These are phyloP conservation scores for Annulohypoxylon truncatum DNA, from an alignment of 2,329 filamentous ascomycete genomes.

Conservation along the genomic window DNA sequence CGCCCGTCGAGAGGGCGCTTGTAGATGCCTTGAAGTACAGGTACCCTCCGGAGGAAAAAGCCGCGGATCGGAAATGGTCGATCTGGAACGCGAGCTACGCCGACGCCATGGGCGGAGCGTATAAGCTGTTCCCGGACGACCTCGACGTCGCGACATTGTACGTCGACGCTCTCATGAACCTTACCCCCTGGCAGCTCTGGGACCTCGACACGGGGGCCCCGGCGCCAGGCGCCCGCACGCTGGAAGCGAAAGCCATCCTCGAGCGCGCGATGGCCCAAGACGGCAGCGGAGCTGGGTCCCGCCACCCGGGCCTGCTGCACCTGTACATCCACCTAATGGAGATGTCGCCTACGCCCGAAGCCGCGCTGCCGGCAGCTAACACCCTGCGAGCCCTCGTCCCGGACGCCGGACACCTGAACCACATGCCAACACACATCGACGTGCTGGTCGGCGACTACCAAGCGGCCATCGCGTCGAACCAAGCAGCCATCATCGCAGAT, in stretches of 20 bases:
- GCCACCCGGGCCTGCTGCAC: slow-evolving; percentile 78
- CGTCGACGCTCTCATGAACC: slow-evolving; percentile 73
- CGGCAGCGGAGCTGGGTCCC: slow-evolving; percentile 57
- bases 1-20: slow-evolving; percentile 70
- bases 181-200: slow-evolving; percentile 74
- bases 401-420: slow-evolving; percentile 76
- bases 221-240: slow-evolving; percentile 63
- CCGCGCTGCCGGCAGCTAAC: slow-evolving; percentile 70
- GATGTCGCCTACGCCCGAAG: slow-evolving; percentile 76
- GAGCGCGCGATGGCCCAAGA: slow-evolving; percentile 66
- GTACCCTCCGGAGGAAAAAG: slow-evolving; percentile 67
- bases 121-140: slow-evolving; percentile 64
- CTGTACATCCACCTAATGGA: slow-evolving; percentile 83
- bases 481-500: slow-evolving; percentile 74
- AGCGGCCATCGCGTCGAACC: slow-evolving; percentile 73
- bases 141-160: slow-evolving; percentile 73
- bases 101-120: slow-evolving; percentile 68
- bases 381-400: slow-evolving; percentile 72
- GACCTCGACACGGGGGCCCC: slow-evolving; percentile 69
- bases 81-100: slow-evolving; percentile 71
- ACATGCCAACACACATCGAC: slow-evolving; percentile 84
- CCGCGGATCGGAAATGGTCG: slow-evolving; percentile 59
- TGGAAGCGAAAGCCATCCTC: slow-evolving; percentile 68
- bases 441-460: slow-evolving; percentile 78
- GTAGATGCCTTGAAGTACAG: slow-evolving; percentile 71